phyloP scores from a whole-genome alignment of 2,329 filamentous ascomycete species.

The Cercospora sp. region DNA sequence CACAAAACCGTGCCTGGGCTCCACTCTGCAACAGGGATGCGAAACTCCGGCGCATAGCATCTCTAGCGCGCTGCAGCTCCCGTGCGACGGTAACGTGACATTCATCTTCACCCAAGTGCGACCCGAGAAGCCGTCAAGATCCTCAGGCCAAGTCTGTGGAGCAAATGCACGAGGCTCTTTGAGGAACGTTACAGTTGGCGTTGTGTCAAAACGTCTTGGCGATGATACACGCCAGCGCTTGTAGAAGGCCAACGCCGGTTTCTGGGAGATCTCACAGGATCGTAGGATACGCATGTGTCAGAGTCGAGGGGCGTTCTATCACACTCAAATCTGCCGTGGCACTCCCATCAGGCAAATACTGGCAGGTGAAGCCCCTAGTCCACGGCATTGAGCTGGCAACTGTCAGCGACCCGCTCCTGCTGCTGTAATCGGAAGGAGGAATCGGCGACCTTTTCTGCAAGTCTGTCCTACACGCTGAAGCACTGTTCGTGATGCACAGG shows the following conservation, averaged over 20 bases:
- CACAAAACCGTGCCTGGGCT: conserved; percentile 13
- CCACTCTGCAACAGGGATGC: conserved; percentile 1
- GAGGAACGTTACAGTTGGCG: conserved; percentile 7
- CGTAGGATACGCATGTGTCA: neutral
- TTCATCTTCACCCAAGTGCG: neutral
- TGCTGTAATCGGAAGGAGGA: conserved; percentile 6
- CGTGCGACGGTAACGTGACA: conserved; percentile 11
- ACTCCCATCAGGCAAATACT: neutral
- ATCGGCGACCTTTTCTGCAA: neutral
- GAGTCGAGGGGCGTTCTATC: conserved; percentile 7
- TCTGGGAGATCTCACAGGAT: conserved; percentile 1
- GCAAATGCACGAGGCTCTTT: conserved; percentile 3
- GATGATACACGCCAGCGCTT: neutral
- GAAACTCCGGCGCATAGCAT: conserved; percentile 10
- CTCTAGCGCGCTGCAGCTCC: conserved; percentile 10
- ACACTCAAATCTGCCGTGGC: neutral
- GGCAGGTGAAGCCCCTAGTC: neutral
- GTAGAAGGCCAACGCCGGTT: neutral
- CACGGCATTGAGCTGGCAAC: neutral
- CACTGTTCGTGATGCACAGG: neutral
- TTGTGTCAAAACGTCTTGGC: conserved; percentile 3
- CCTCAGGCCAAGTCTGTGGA: conserved; percentile 3
- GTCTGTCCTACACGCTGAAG: neutral
- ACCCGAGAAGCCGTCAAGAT: conserved; percentile 4
- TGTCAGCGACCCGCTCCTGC: neutral